Evolutionary conservation across 23 red algal genomes (phyloP), one percentile per base, ranked within the genome.

Genomic region (Rhodosorus marinus): DNA sequence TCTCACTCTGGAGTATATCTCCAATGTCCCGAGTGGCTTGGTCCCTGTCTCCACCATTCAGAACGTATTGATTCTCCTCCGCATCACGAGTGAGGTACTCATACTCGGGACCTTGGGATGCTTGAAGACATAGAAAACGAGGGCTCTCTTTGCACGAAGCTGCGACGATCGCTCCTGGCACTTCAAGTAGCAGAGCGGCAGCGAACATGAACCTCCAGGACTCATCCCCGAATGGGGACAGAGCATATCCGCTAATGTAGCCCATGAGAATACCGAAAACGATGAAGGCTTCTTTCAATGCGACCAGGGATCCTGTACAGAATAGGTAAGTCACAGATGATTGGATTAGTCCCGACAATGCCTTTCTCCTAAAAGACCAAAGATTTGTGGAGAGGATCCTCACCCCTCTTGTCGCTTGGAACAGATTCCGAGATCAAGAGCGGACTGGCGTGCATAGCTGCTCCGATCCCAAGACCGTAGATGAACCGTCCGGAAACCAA

Each of bases 181-280:
- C 26, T 29, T 31, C 49, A 20, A 59, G 11, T 8, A 53, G 11
- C 23, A 29, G 29, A 5, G 49, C 63, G 2, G 20, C 5, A 0
- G 49, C 63, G 41, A 68, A 68, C 15, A 68, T 68, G 20, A 45
- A 20, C 53, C 63, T 35, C 63, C 63, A 68, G 43, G 57, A 61
- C 14, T 41, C 35, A 61, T 33, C 14, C 53, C 45, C 32, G 31
- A 52, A 47, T 15, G 38, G 34, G 29, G 63, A 47, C n/a, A n/a
- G n/a, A n/a, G n/a, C n/a, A n/a, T n/a, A n/a, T 20, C 42, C 38
- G 9, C 30, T 36, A 7, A 68, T 1, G 46, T 68, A 68, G 5
- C 63, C 63, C 30, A 38, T 29, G 1, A 68, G 31, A 19, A 68
- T 68, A 14, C 63, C 63, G 19, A 26, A 17, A 24, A 68, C 63